Conservation (phyloP, 192 early-diverging fungal genomes). For the Coemansia sp. region DNA sequence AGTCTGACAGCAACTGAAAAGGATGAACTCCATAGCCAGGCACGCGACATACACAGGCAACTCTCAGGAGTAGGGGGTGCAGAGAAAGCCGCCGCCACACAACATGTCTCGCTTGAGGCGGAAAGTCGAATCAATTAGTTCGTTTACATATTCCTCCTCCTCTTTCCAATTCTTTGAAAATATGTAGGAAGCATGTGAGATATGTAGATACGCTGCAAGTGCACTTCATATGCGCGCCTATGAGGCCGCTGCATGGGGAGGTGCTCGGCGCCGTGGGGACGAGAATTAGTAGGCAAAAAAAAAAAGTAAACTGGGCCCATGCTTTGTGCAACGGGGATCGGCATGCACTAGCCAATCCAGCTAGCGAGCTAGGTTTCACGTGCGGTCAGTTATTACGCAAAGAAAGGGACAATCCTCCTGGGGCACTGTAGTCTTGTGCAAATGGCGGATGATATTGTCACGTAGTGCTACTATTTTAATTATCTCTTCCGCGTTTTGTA, state of each 20-base stretch:
- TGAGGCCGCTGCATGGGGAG: background rate
- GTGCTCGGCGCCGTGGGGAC: background rate
- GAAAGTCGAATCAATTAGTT: background rate
- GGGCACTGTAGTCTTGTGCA: background rate
- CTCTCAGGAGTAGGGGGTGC: background rate
- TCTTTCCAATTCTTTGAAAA: background rate
- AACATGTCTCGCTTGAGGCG: background rate
- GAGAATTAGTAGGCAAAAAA: background rate
- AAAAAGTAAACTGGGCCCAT: background rate
- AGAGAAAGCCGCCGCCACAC: background rate
- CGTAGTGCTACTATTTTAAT: background rate
- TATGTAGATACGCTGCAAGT: background rate
- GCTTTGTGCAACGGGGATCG: background rate
- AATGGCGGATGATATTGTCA: background rate
- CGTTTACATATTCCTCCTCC: background rate
- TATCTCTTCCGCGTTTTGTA: background rate
- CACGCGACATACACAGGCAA: background rate
- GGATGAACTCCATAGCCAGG: background rate
- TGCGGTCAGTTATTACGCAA: background rate
- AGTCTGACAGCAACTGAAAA: background rate
- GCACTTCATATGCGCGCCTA: background rate
- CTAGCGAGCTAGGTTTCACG: background rate
- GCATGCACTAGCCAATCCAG: background rate
- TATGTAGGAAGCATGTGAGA: background rate
- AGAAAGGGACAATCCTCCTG: background rate